Evolutionary conservation across 164 flowering plant species (phyloP).

Genomic region (Magnolia changhungtana): DNA sequence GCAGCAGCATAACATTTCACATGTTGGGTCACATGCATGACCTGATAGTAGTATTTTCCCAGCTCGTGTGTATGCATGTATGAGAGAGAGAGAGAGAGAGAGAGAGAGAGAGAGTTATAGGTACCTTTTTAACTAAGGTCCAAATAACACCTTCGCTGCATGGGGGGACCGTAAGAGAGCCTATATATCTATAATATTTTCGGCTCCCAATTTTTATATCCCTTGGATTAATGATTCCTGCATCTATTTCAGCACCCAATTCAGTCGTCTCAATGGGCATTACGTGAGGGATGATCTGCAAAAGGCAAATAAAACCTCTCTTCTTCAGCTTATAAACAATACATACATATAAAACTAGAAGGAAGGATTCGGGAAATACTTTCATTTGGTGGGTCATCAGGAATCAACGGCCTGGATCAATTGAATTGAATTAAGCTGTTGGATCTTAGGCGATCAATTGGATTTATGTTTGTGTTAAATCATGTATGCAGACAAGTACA

Average conservation of each 20-base stretch:
- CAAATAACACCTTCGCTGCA: slow-evolving; percentile 43
- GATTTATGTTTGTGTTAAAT: not conserved
- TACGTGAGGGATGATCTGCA: slow-evolving; percentile 38
- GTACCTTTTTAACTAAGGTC: slow-evolving; percentile 44
- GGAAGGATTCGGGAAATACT: not conserved
- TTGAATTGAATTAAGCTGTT: not conserved
- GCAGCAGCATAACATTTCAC: not conserved
- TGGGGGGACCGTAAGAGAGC: slow-evolving; percentile 78
- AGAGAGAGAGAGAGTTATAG: not conserved
- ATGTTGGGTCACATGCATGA: not conserved
- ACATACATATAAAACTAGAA: not conserved
- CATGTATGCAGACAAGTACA: no score
- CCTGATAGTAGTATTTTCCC: no score
- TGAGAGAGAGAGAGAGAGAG: no score
- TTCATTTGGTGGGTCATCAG: not conserved
- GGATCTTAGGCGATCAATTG: not conserved
- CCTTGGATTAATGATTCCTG: slow-evolving; percentile 51
- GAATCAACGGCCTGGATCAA: not conserved
- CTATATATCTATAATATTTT: slow-evolving; percentile 21
- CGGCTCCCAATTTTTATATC: slow-evolving; percentile 48
- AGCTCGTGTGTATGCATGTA: no score
- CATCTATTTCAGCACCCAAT: slow-evolving; percentile 15
- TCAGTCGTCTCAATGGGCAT: slow-evolving; percentile 12
- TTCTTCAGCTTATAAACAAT: no score
- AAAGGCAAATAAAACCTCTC: not conserved